Conservation (phyloP, 306 rosid genomes). For the Citrullus amarus region DNA sequence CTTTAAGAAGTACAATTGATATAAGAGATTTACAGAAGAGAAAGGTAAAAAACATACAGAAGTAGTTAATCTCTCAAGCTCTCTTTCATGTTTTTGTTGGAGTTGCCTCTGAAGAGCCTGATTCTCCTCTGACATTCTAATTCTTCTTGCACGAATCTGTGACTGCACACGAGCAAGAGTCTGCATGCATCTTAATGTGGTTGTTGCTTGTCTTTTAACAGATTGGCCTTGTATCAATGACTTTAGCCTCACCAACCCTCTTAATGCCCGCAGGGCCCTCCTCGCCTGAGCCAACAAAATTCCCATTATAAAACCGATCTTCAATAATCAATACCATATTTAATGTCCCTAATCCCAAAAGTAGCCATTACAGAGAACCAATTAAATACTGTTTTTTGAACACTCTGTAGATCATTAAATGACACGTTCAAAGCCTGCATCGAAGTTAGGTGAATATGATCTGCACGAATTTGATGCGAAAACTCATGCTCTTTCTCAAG, state of each 20-base stretch:
- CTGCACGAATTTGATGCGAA: not conserved
- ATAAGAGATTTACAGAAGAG: not conserved
- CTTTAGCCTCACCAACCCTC: constrained; percentile 76
- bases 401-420: not conserved
- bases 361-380: not conserved
- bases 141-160: constrained; percentile 60
- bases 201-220: constrained; percentile 69
- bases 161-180: constrained; percentile 70
- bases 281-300: constrained; percentile 42
- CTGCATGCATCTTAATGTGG: constrained; percentile 82
- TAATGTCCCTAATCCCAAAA: not conserved
- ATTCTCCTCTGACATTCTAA: constrained; percentile 76
- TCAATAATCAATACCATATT: not conserved
- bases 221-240: constrained; percentile 60
- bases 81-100: constrained; percentile 52
- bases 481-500: not conserved
- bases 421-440: not conserved
- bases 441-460: not conserved
- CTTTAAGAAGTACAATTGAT: not conserved
- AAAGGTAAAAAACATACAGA: constrained; percentile 30
- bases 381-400: not conserved
- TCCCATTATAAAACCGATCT: not conserved
- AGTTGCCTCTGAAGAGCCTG: constrained; percentile 62
- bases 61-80: constrained; percentile 44
- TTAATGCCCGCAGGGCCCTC: constrained; percentile 56